phyloP scores from a whole-genome alignment of 208 protist genomes.

The Acanthamoeba culbertsoni region DNA sequence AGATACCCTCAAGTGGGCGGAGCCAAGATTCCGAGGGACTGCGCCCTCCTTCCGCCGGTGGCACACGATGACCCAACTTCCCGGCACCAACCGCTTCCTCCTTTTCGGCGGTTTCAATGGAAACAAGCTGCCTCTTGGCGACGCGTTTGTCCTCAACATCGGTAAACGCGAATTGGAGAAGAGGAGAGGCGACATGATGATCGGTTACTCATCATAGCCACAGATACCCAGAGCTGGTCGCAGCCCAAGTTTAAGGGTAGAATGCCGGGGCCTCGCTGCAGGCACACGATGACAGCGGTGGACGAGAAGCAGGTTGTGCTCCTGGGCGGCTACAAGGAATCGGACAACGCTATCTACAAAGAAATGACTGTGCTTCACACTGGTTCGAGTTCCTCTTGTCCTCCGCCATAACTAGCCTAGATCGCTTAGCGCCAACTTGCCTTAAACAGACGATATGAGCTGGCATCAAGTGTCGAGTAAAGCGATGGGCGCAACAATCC shows the following conservation, averaged over 20 bases:
- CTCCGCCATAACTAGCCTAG: no score
- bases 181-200: no score
- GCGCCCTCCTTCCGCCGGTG: neutral
- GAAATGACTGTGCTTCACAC: neutral
- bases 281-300: neutral
- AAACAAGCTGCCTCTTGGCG: neutral
- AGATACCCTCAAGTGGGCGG: neutral
- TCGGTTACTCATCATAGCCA: no score
- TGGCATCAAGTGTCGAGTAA: neutral
- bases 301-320: neutral
- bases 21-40: neutral
- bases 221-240: neutral
- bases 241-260: neutral
- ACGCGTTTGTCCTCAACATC: neutral
- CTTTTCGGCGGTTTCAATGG: constrained; percentile 32
- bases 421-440: neutral
- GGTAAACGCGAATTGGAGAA: no score
- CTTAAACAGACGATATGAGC: neutral
- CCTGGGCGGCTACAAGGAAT: constrained; percentile 23
- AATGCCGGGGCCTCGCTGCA: neutral
- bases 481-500: neutral
- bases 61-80: constrained; percentile 2
- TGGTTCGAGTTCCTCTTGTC: neutral
- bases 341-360: neutral
- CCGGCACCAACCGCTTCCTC: neutral